Evolutionary conservation across 495 filamentous ascomycete genomes (phyloP).

Genomic region (Barbatosphaeria neglecta): DNA sequence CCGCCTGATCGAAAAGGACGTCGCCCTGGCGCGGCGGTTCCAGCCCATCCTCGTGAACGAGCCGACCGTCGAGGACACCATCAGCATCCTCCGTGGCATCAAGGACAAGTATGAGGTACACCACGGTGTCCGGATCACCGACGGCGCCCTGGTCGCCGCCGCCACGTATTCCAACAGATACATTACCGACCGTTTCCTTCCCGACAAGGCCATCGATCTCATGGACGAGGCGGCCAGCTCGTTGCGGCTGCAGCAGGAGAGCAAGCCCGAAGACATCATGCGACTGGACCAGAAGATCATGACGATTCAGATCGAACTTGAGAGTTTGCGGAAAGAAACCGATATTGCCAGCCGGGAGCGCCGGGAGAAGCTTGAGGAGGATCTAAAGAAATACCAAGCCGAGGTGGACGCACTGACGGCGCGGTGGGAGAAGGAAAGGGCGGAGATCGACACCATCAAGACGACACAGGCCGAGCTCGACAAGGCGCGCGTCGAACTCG

Average conservation of each 20-base stretch:
- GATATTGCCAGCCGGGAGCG: constrained; percentile 80
- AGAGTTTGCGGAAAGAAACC: constrained; percentile 89
- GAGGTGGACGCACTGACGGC: constrained; percentile 55
- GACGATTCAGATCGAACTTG: constrained; percentile 94
- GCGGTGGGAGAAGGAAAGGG: constrained; percentile 82
- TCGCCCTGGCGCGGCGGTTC: constrained; percentile 81
- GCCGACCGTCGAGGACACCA: constrained; percentile 80
- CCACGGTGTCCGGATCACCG: constrained; percentile 87
- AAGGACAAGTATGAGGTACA: constrained; percentile 97
- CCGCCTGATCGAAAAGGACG: constrained; percentile 88
- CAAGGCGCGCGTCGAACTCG: constrained; percentile 70
- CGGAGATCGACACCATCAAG: constrained; percentile 75
- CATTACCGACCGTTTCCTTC: constrained; percentile 89
- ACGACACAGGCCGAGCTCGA: constrained; percentile 76
- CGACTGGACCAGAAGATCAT: constrained; percentile 87
- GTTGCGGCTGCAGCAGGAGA: constrained; percentile 86
- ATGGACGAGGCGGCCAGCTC: constrained; percentile 93
- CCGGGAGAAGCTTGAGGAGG: constrained; percentile 69
- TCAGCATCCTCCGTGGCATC: constrained; percentile 92
- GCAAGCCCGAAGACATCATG: constrained; percentile 86
- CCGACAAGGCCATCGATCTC: constrained; percentile 93
- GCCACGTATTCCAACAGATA: constrained; percentile 91
- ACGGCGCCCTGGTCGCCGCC: constrained; percentile 82
- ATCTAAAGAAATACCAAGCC: constrained; percentile 61
- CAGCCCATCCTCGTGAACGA: constrained; percentile 87